These are phyloP conservation scores for Phytophthora kernoviae DNA, from an alignment of 352 stramenopile genomes.

Conservation along the genomic window DNA sequence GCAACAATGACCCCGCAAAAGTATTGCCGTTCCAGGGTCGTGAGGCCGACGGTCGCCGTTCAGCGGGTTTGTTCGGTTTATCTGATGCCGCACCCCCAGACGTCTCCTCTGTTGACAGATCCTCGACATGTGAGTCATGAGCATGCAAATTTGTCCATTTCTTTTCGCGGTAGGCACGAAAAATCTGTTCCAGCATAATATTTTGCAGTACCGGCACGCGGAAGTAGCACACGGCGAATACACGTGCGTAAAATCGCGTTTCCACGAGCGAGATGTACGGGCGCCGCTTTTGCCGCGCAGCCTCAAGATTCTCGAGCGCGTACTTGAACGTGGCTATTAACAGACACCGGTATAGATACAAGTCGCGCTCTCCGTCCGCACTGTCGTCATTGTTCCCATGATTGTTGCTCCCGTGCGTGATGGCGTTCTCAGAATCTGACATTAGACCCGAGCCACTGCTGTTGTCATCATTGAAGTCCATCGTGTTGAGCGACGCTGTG, in stretches of 20 bases:
- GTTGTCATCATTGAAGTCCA: conserved; percentile 25
- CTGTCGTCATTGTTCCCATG: conserved; percentile 29
- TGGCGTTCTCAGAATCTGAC: conserved; percentile 25
- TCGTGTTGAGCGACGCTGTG: conserved; percentile 22
- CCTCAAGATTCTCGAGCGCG: conserved; percentile 65
- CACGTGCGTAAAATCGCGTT: conserved; percentile 66
- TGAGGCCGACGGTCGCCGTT: conserved; percentile 45
- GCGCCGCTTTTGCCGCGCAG: conserved; percentile 39
- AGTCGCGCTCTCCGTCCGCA: conserved; percentile 52
- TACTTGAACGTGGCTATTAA: conserved; percentile 83
- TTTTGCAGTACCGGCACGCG: conserved; percentile 59
- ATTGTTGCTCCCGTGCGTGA: conserved; percentile 4
- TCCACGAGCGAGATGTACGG: conserved; percentile 64
- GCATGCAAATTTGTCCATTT: conserved; percentile 50
- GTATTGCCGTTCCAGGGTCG: conserved; percentile 56
- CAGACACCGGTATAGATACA: conserved; percentile 70
- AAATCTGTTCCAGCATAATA: conserved; percentile 62
- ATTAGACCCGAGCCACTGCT: conserved; percentile 12
- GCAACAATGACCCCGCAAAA: conserved; percentile 55
- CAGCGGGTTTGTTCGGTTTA: conserved; percentile 1
- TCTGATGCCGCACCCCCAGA: conserved; percentile 1
- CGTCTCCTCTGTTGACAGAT: conserved; percentile 20
- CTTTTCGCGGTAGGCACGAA: conserved; percentile 51
- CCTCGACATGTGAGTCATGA: conserved; percentile 28
- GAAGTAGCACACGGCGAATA: conserved; percentile 76